Evolutionary conservation across 495 filamentous ascomycete genomes (phyloP).

Genomic region (Bombardia bombarda): DNA sequence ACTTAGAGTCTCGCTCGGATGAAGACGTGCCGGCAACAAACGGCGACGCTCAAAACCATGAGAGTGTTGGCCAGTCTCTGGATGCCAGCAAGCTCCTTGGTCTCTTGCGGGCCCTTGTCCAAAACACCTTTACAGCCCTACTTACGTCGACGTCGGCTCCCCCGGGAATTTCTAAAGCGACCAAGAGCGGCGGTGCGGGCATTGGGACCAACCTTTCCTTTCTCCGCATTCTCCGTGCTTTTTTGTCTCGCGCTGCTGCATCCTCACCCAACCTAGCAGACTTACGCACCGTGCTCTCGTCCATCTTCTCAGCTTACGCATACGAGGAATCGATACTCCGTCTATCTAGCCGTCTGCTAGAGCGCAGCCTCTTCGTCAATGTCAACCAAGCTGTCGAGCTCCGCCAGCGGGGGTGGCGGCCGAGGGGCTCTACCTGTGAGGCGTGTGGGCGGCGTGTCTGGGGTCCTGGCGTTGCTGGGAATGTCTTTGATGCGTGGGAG

Average conservation of each 20-base stretch:
- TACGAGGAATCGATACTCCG: conserved; percentile 84
- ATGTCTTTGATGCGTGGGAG: conserved; percentile 78
- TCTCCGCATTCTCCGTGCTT: conserved; percentile 80
- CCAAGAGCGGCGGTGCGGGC: conserved; percentile 14
- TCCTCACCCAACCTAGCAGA: conserved; percentile 83
- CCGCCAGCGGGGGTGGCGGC: conserved; percentile 84
- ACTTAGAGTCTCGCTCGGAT: conserved; percentile 18
- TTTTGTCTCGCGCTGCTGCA: conserved; percentile 73
- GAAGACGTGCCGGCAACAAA: conserved; percentile 7
- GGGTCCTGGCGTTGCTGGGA: conserved; percentile 76
- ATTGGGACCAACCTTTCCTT: conserved; percentile 61
- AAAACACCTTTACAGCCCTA: conserved; percentile 83
- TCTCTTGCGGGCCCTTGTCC: conserved; percentile 67
- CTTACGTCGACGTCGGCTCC: conserved; percentile 57
- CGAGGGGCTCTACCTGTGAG: conserved; percentile 78
- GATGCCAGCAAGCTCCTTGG: conserved; percentile 51
- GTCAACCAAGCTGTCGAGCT: conserved; percentile 67
- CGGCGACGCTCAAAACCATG: conserved; percentile 14
- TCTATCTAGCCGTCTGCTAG: conserved; percentile 78
- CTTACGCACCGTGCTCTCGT: conserved; percentile 71
- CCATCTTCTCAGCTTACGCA: conserved; percentile 89
- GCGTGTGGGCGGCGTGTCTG: conserved; percentile 75
- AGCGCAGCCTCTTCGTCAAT: conserved; percentile 81
- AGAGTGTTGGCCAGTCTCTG: conserved; percentile 13
- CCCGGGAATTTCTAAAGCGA: conserved; percentile 7